A percentile compares a stretch with the other conserved stretches of the same genome.
phyloP scores from a whole-genome alignment of 2,329 filamentous ascomycete genomes.

The Ophiosphaerella narmari region DNA sequence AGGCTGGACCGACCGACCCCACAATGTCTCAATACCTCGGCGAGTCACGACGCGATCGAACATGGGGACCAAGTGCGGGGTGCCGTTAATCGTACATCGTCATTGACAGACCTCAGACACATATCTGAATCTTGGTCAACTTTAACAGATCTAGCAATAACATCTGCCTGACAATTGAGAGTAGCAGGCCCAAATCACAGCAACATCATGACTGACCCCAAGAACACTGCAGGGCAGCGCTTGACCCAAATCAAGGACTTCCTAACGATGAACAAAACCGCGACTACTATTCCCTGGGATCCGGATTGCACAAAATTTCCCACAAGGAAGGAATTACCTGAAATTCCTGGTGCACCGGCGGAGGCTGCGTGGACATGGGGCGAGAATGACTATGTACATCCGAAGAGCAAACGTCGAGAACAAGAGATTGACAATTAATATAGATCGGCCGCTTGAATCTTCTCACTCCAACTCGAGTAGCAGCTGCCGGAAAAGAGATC shows the following conservation, averaged over 20 bases:
- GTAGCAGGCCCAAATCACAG: neutral
- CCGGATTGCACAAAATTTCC: slow-evolving; percentile 60
- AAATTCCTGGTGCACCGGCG: slow-evolving; percentile 57
- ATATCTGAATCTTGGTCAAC: neutral
- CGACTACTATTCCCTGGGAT: slow-evolving; percentile 58
- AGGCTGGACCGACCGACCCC: slow-evolving; percentile 1
- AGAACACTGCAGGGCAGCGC: slow-evolving; percentile 40
- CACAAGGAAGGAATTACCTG: slow-evolving; percentile 57
- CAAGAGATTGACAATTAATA: slow-evolving; percentile 9
- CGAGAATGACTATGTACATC: slow-evolving; percentile 56
- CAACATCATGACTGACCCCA: slow-evolving; percentile 40
- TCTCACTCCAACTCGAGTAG: slow-evolving; percentile 60
- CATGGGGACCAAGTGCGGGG: slow-evolving; percentile 10
- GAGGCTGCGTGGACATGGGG: slow-evolving; percentile 67
- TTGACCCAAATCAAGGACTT: slow-evolving; percentile 53
- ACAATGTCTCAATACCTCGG: slow-evolving; percentile 20
- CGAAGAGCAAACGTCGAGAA: neutral
- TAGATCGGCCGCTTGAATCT: slow-evolving; percentile 60
- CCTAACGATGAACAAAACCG: slow-evolving; percentile 52
- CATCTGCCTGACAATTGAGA: neutral
- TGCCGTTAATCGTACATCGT: neutral
- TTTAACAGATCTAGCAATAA: neutral
- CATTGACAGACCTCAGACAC: slow-evolving; percentile 3
- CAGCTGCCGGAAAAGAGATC: slow-evolving; percentile 59
- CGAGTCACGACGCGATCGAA: neutral